phyloP scores from a whole-genome alignment of 2,329 filamentous ascomycete genomes.

The Aspergillus flavus region DNA sequence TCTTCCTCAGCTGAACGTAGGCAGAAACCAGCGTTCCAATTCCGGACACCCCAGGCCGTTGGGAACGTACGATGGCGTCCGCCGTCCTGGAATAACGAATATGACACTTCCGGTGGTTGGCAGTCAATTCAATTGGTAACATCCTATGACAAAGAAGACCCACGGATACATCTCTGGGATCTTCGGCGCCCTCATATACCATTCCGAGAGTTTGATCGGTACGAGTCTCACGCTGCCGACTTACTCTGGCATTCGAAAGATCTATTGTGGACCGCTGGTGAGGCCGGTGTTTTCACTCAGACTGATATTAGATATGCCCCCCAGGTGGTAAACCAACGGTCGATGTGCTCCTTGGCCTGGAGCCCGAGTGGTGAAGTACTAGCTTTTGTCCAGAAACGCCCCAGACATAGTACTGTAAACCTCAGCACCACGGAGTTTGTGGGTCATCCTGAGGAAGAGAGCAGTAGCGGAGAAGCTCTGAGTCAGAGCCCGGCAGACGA shows the following conservation, averaged over 20 bases:
- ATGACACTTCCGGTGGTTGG: constrained; percentile 55
- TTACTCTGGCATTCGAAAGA: constrained; percentile 67
- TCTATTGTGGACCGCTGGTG: constrained; percentile 65
- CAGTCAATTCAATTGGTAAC: constrained; percentile 66
- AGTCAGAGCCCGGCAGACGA: constrained; percentile 60
- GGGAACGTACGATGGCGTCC: constrained; percentile 66
- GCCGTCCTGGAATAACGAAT: constrained; percentile 57
- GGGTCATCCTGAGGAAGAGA: constrained; percentile 44
- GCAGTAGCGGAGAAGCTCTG: constrained; percentile 50
- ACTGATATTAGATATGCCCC: constrained; percentile 63
- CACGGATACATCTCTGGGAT: constrained; percentile 66
- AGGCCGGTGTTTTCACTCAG: constrained; percentile 64
- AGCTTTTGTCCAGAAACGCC: constrained; percentile 57
- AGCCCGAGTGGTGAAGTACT: constrained; percentile 61
- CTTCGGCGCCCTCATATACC: constrained; percentile 64
- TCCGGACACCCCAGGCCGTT: constrained; percentile 64
- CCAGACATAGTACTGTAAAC: constrained; percentile 44
- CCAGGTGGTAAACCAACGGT: constrained; percentile 60
- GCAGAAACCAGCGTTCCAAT: constrained; percentile 60
- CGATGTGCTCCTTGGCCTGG: constrained; percentile 59
- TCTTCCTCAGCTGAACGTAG: constrained; percentile 57
- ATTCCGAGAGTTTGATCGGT: constrained; percentile 62
- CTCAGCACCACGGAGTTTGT: constrained; percentile 46
- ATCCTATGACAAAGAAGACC: constrained; percentile 63
- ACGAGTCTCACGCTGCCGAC: constrained; percentile 59